Evolutionary conservation across 495 filamentous ascomycete species (phyloP).

Genomic region (Amorphotheca resinae): DNA sequence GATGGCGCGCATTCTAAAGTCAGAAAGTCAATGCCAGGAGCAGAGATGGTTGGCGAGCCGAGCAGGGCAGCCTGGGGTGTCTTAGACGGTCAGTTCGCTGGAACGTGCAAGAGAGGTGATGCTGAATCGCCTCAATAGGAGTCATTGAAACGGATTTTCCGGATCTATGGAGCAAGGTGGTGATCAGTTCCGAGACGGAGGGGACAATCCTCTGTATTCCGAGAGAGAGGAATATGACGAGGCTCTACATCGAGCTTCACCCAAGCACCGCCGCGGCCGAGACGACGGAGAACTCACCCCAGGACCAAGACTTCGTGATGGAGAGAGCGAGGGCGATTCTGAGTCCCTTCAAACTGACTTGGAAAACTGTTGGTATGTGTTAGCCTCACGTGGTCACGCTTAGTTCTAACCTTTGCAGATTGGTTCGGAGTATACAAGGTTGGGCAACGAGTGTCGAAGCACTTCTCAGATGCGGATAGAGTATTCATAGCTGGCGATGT

Average conservation of each 20-base stretch:
- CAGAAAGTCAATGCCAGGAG: constrained; percentile 65
- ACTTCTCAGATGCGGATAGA: constrained; percentile 41
- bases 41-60: constrained; percentile 62
- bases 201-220: constrained; percentile 52
- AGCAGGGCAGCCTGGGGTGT: constrained; percentile 69
- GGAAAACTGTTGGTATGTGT: constrained; percentile 49
- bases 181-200: constrained; percentile 37
- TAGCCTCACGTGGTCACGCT: constrained; percentile 42
- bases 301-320: constrained; percentile 49
- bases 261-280: constrained; percentile 28
- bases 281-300: constrained; percentile 31
- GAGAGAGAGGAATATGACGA: constrained; percentile 49
- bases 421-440: constrained; percentile 57
- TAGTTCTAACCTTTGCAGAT: constrained; percentile 40
- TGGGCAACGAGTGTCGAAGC: constrained; percentile 47
- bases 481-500: constrained; percentile 55
- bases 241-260: constrained; percentile 49
- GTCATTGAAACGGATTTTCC: constrained; percentile 49
- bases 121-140: constrained; percentile 18
- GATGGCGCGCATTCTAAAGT: constrained; percentile 65
- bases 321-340: constrained; percentile 34
- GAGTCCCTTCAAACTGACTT: constrained; percentile 45
- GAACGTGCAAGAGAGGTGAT: constrained; percentile 47
- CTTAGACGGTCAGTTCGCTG: constrained; percentile 64
- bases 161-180: constrained; percentile 51